Evolutionary conservation across 2,329 filamentous ascomycete species (phyloP).

Genomic region (Fusarium musae): DNA sequence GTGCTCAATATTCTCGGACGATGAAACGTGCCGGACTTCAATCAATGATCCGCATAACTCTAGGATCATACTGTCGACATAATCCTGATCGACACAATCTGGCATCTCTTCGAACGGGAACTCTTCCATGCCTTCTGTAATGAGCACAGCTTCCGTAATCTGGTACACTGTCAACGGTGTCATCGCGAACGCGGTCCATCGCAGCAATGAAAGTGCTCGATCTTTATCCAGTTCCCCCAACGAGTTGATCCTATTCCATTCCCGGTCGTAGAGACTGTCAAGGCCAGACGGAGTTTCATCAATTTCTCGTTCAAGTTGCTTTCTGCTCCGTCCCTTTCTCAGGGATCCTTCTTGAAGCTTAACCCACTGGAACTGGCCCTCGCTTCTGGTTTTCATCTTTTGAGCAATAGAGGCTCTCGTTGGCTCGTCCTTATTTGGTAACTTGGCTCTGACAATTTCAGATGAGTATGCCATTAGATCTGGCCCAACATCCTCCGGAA

Average conservation of each 20-base stretch:
- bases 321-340: conserved; percentile 39
- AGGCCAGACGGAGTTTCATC: conserved; percentile 45
- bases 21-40: not conserved
- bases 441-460: conserved; percentile 41
- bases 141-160: not conserved
- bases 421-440: conserved; percentile 40
- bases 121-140: accelerated
- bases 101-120: accelerated
- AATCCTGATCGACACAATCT: not conserved
- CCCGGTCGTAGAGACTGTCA: conserved; percentile 44
- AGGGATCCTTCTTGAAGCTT: conserved; percentile 45
- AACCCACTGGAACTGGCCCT: conserved; percentile 50
- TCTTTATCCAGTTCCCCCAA: not conserved
- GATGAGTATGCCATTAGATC: not conserved
- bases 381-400: conserved; percentile 42
- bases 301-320: conserved; percentile 45
- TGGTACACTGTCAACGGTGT: not conserved
- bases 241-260: conserved; percentile 43
- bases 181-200: conserved; percentile 35
- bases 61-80: not conserved
- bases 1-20: accelerated
- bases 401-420: conserved; percentile 31
- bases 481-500: not conserved
- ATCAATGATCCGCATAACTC: not conserved
- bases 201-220: conserved; percentile 45